These are phyloP conservation scores for Exobasidium cylindrosporum DNA, from an alignment of 1,284 basidiomycete species.

Conservation along the genomic window DNA sequence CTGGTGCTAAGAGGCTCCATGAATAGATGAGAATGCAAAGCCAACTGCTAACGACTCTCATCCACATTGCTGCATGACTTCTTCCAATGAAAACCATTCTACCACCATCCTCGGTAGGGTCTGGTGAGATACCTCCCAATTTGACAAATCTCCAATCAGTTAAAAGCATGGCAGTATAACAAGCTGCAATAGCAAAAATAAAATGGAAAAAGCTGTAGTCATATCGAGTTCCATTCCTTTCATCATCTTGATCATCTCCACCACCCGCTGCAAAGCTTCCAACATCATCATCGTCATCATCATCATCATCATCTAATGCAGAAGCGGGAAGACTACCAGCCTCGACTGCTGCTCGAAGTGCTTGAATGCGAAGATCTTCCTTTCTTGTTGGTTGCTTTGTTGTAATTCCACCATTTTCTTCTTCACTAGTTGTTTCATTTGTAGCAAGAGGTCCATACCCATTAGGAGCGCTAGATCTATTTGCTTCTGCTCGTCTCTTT, in stretches of 20 bases:
- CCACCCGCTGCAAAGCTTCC: conserved; percentile 44
- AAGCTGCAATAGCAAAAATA: conserved; percentile 90
- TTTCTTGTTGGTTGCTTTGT: conserved; percentile 80
- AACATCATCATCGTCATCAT: conserved; percentile 67
- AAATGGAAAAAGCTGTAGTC: conserved; percentile 99
- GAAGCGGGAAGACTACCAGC: conserved; percentile 92
- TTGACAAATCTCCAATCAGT: conserved; percentile 78
- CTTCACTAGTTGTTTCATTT: conserved; percentile 19
- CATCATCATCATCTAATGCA: conserved; percentile 73
- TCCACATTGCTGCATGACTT: conserved; percentile 98
- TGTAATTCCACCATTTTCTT: conserved; percentile 61
- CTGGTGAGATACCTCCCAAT: conserved; percentile 31
- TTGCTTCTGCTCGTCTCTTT: conserved; percentile 61
- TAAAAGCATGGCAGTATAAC: conserved; percentile 98
- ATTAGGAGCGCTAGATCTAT: conserved; percentile 52
- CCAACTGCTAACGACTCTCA: conserved; percentile 90
- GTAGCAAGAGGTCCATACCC: conserved; percentile 47
- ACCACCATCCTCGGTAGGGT: conserved; percentile 59
- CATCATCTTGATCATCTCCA: conserved; percentile 81
- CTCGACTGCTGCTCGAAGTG: conserved; percentile 88
- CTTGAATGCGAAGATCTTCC: conserved; percentile 88
- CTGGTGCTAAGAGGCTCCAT: conserved; percentile 68
- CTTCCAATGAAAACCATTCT: conserved; percentile 87
- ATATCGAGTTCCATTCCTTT: conserved; percentile 92
- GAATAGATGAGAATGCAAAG: conserved; percentile 40